phyloP scores from a whole-genome alignment of 1,284 basidiomycete genomes.

The Wolfiporia cocos region DNA sequence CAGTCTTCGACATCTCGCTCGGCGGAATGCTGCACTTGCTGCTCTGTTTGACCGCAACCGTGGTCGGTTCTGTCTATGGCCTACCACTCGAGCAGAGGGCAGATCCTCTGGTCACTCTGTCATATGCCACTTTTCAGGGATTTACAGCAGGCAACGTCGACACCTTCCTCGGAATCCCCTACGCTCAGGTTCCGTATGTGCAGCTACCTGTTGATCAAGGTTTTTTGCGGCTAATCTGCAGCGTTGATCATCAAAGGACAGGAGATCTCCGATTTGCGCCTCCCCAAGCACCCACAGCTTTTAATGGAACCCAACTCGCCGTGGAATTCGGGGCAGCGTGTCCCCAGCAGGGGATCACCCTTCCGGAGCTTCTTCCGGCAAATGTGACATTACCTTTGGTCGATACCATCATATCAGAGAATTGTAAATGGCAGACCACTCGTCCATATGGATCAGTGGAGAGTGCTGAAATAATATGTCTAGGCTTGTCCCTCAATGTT shows the following conservation, averaged over 20 bases:
- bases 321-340: constrained; percentile 10
- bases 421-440: constrained; percentile 12
- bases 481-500: constrained; percentile 42
- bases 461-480: too few species aligned
- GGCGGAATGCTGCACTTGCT: too few species aligned
- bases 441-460: too few species aligned
- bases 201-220: not conserved
- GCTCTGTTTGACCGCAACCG: not conserved
- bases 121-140: constrained; percentile 7
- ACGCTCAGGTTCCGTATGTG: constrained; percentile 15
- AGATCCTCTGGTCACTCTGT: constrained; percentile 2
- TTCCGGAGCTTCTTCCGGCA: constrained; percentile 1
- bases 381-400: constrained; percentile 1
- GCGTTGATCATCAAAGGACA: too few species aligned
- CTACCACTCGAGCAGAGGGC: not conserved
- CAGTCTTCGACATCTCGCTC: too few species aligned
- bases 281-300: constrained; percentile 4
- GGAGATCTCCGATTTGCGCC: constrained; percentile 30
- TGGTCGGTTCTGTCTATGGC: not conserved
- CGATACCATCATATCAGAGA: constrained; percentile 10
- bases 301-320: constrained; percentile 10
- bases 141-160: constrained; percentile 1
- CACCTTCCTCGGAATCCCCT: constrained; percentile 15
- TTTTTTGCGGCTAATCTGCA: not conserved
- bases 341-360: constrained; percentile 8